Evolutionary conservation across 2,329 filamentous ascomycete species (phyloP).

Genomic region (Zalaria sp.): DNA sequence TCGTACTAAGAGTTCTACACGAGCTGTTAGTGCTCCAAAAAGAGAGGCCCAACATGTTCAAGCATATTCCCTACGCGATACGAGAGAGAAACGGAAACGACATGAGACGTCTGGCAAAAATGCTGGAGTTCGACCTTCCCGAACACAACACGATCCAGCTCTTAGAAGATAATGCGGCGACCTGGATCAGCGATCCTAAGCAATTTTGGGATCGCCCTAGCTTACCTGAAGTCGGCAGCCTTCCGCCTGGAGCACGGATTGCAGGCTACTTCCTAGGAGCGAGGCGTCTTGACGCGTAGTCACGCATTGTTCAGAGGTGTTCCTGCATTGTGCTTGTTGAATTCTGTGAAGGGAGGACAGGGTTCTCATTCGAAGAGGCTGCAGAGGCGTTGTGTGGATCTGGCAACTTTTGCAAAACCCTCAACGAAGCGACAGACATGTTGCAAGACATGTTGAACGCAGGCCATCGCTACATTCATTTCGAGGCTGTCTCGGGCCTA

Average conservation of each 20-base stretch:
- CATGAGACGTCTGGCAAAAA: neutral
- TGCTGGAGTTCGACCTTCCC: neutral
- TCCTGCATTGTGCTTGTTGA: conserved; percentile 1
- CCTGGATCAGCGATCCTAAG: neutral
- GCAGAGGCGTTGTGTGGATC: neutral
- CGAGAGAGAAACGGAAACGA: neutral
- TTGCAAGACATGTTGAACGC: neutral
- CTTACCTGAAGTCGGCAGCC: neutral
- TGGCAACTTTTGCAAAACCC: neutral
- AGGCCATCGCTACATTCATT: neutral
- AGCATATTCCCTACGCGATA: neutral
- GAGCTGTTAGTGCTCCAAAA: neutral
- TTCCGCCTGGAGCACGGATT: neutral
- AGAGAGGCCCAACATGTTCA: neutral
- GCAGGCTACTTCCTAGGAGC: neutral
- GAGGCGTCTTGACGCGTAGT: conserved; percentile 1
- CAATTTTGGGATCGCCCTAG: neutral
- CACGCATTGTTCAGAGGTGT: conserved; percentile 1
- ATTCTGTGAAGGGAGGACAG: neutral
- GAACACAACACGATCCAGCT: neutral
- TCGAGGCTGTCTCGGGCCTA: neutral
- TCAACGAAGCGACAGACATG: neutral
- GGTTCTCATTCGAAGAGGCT: neutral
- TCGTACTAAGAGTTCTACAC: neutral
- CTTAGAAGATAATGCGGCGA: neutral